phyloP scores from a whole-genome alignment of 148 eudicot genomes.

The Cornus kousa region DNA sequence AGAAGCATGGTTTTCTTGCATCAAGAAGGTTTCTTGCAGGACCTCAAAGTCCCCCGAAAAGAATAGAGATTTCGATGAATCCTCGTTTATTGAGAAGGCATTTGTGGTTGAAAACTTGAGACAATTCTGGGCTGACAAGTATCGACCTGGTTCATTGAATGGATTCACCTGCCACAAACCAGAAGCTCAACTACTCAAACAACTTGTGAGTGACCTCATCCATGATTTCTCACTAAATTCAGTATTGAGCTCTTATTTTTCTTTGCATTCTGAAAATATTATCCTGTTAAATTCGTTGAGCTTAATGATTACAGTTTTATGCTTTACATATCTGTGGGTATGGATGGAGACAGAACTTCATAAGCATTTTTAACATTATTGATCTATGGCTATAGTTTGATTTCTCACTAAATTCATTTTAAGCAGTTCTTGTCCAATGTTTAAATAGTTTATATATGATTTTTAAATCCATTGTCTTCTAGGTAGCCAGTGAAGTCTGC shows the following conservation, averaged over 20 bases:
- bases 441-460: neutral
- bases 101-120: constrained; percentile 45
- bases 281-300: neutral
- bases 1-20: constrained; percentile 46
- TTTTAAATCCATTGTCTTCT: neutral
- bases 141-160: constrained; percentile 43
- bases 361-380: neutral
- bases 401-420: too few species aligned
- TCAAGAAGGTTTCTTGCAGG: constrained; percentile 35
- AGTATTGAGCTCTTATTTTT: too few species aligned
- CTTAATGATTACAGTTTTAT: neutral
- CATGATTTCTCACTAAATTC: neutral
- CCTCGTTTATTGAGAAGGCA: constrained; percentile 42
- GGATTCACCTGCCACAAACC: constrained; percentile 49
- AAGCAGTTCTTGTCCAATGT: neutral
- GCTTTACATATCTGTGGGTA: neutral
- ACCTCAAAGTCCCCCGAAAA: constrained; percentile 32
- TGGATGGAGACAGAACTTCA: too few species aligned
- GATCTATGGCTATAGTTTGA: too few species aligned
- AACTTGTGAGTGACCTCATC: constrained; percentile 28
- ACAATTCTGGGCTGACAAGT: constrained; percentile 51
- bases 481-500: constrained; percentile 29
- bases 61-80: constrained; percentile 32
- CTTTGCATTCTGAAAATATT: neutral
- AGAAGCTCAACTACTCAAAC: constrained; percentile 38